phyloP scores from a whole-genome alignment of 163 green algal species.

The Coccomyxa subellipsoidea region DNA sequence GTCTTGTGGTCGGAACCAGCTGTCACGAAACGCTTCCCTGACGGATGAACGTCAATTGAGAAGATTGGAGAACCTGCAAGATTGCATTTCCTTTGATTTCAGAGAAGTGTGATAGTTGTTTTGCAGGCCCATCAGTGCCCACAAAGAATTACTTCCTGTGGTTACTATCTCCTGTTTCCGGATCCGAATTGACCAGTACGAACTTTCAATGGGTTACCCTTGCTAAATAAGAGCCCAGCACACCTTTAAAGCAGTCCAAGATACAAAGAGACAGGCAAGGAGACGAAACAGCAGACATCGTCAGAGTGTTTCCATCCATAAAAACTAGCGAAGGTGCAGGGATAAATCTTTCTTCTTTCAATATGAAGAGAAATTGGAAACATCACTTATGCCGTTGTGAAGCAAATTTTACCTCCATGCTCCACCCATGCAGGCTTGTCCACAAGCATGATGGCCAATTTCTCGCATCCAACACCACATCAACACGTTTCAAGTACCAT shows the following conservation, averaged over 20 bases:
- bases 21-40: slow-evolving; percentile 68
- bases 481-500: no score
- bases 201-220: no score
- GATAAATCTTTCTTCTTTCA: no score
- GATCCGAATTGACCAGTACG: no score
- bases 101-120: neutral
- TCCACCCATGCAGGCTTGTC: slow-evolving; percentile 54
- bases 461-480: neutral
- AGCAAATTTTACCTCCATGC: slow-evolving; percentile 53
- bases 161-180: neutral
- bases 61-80: slow-evolving; percentile 49
- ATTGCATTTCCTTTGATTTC: neutral
- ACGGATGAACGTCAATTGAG: slow-evolving; percentile 66
- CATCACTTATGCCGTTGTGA: no score
- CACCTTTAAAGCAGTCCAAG: neutral
- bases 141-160: neutral
- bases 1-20: slow-evolving; percentile 63
- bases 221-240: no score
- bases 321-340: no score
- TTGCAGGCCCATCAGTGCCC: neutral
- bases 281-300: neutral
- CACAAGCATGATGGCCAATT: slow-evolving; percentile 42
- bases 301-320: no score
- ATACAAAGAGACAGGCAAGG: neutral
- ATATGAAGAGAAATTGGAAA: no score